Percentiles rank a stretch among this genome's conserved stretches.
These are phyloP conservation scores for Halophytophthora polymorphica DNA, from an alignment of 352 stramenopile species.

Conservation along the genomic window DNA sequence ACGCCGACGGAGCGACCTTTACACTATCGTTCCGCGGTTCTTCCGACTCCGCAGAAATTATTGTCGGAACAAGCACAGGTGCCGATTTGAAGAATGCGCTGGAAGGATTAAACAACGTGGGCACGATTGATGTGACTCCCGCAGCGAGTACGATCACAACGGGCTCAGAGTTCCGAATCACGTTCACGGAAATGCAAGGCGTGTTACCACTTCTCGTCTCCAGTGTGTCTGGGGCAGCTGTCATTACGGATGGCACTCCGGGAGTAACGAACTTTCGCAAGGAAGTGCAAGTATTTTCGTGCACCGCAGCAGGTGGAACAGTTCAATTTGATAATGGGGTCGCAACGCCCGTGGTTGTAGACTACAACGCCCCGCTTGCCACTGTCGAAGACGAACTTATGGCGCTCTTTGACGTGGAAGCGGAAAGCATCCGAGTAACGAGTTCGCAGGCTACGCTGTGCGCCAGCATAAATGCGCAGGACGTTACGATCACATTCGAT, in stretches of 20 bases:
- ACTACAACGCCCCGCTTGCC: conserved; percentile 22
- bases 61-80: conserved; percentile 32
- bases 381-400: conserved; percentile 40
- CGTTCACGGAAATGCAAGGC: conserved; percentile 53
- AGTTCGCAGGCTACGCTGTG: conserved; percentile 46
- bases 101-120: conserved; percentile 39
- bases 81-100: conserved; percentile 30
- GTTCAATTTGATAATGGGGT: conserved; percentile 35
- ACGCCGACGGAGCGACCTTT: conserved; percentile 27
- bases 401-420: conserved; percentile 44
- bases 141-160: conserved; percentile 18
- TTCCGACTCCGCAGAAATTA: conserved; percentile 9
- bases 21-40: conserved; percentile 52
- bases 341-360: conserved; percentile 13
- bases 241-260: conserved; percentile 21
- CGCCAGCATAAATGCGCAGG: conserved; percentile 11
- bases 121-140: conserved; percentile 40
- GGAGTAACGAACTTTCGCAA: conserved; percentile 67
- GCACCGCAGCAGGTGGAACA: conserved; percentile 24
- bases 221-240: conserved; percentile 9
- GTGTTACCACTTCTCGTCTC: conserved; percentile 37
- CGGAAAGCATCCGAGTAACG: conserved; percentile 57
- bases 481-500: conserved; percentile 63
- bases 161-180: conserved; percentile 34
- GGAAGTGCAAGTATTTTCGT: conserved; percentile 59